Base-by-base conservation (phyloP, 73 alveolate genomes). In the Paramecium pentaurelia region DNA sequence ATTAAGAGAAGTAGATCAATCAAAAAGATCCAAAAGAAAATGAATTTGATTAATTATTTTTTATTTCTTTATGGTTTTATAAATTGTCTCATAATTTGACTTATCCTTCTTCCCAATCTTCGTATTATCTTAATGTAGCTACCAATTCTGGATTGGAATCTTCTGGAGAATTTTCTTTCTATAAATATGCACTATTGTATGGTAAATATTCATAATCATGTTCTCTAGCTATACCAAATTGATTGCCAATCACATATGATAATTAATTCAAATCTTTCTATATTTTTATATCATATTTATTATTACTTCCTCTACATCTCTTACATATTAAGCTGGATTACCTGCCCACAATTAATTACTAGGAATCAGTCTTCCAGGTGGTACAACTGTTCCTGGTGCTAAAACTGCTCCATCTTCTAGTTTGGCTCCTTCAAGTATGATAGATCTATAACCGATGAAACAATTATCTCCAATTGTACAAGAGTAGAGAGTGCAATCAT, bases 351-450 rank as follows among this genome's bases (percentile, higher is more conserved):
- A 83, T 68, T 94, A 90, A 73, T 93, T 95, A 34, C 98, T 97
- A n/a, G 99, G 99, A 60, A 96, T 95, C 8, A 95, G 92, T 92
- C 97, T 93, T 22, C 99, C 99, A 49, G 99, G 98, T 32, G 98
- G 98, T 22, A 97, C 99, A 32, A 97, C 97, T 3, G 97, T 75
- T 45, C 95, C 95, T 47, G 99, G 95, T 38, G 95, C 96, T 30
- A 97, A 44, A 88, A 93, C 88, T 54, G 97, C 98, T 10, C 99
- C 98, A 70, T 93, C 93, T 88, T 97, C 99, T 32, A 97, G 84
- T 86, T 93, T 94, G 38, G 98, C 97, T 20, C 99, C 99, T 77
- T 95, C 98, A 20, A 95, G 92, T 59, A 97, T 93, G 36, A 95
- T 94, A n/a, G 96, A 86, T 58, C 92, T 93, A n/a, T 94, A 80